Evolutionary conservation across 1,284 basidiomycete species (phyloP), one percentile per base, ranked within the genome.

Genomic region (Kwoniella shivajii): DNA sequence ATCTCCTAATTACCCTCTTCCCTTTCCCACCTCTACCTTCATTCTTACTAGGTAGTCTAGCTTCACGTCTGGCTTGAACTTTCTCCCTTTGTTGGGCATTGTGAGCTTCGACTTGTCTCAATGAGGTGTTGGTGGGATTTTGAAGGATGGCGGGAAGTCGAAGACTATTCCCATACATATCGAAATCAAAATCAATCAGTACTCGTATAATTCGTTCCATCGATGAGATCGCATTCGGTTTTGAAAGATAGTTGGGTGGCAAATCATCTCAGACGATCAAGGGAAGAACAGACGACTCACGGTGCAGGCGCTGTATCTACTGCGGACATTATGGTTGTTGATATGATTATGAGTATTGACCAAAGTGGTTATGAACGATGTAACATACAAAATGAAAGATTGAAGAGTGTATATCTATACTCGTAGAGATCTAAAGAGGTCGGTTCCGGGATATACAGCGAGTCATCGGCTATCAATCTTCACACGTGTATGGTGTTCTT

Each of bases 111-210:
- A 77, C 67, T 38, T 75, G 70, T 13, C 69, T 59, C 22, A 57
- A 58, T 1, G 72, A 50, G 16, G 56, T 53, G 44, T 67, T 71
- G 9, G 38, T 59, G 2, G 75, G 72, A 57, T 78, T 76, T 57
- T 75, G 72, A 6, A 78, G 63, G 59, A 78, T 78, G 13, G 76
- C 72, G 7, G 77, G 77, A 18, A 78, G 57, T 50, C 59, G 70
- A 3, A 78, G 64, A 16, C 76, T 77, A 26, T 36, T 43, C n/a
- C n/a, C n/a, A 26, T 43, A 24, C 22, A 26, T 16, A 29, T 45
- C n/a, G 11, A 18, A 13, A 43, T 43, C 41, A 24, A 13, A n/a
- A 16, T 26, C 6, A 26, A 14, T 10, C 29, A 13, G 9, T n/a
- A 30, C 18, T 6, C 11, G n/a, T 2, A 9, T 1, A n/a, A 30